Evolutionary conservation across 768 basidiomycete genomes (phyloP), one percentile per base, ranked within the genome.

Genomic region (Phylloporus sp.): DNA sequence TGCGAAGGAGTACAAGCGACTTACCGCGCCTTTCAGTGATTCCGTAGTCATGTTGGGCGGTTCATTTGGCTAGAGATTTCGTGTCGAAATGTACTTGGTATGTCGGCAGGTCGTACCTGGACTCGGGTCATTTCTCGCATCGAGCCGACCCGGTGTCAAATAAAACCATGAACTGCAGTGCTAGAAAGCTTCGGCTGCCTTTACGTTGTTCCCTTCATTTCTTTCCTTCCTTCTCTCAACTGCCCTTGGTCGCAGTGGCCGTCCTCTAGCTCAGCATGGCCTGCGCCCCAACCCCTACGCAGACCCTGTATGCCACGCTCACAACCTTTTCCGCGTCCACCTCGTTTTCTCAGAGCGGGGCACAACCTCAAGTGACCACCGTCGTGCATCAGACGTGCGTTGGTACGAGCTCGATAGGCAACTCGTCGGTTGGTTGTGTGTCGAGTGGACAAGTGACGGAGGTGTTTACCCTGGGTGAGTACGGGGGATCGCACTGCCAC

Each of bases 11-110:
- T 11, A 63, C 65, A 3, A 54, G 55, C 6, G 64, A 56, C 39
- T 20, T 58, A 39, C 33, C 54, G 5, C 24, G 29, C 7, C 13
- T 45, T 34, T 86, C 86, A 88, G 88, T 18, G 36, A n/a, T 88
- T 88, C 86, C 90, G 83, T 88, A 87, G 39, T 43, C 29, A 13
- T 28, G 14, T 27, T 22, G 13, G 23, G 15, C 15, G 8, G 24
- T 42, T 32, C 7, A n/a, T 32, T 32, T 32, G n/a, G 31, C n/a
- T 34, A 11, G 5, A 2, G 13, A 6, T 27, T 21, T 44, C 10
- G n/a, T n/a, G n/a, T 38, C 18, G 15, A 31, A 13, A 22, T 15
- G 37, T 41, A 31, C n/a, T n/a, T n/a, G 28, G 5, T 9, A 21
- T 27, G 18, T 41, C 9, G 37, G 23, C 23, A 18, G 14, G 23